Percentiles rank a stretch among this genome's conserved stretches.
Conservation (phyloP, 164 flowering plant genomes). For the Dillenia turbinata region DNA sequence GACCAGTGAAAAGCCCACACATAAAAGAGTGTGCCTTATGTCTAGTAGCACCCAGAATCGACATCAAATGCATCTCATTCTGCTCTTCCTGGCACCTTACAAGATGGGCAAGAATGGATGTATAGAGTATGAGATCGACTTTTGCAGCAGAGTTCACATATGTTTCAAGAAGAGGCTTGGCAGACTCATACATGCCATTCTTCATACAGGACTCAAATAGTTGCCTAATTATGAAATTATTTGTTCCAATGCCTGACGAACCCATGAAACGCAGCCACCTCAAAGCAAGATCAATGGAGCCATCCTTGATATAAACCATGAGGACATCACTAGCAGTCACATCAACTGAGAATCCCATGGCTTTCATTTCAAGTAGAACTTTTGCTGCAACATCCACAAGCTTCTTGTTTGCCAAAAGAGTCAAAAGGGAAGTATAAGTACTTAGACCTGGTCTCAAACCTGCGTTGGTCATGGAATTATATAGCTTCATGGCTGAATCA, state of each 20-base stretch:
- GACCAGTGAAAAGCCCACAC: conserved; percentile 94
- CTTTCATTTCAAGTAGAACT: conserved; percentile 90
- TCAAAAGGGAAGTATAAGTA: conserved; percentile 74
- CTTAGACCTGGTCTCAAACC: conserved; percentile 85
- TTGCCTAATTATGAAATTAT: conserved; percentile 87
- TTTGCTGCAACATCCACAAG: conserved; percentile 98
- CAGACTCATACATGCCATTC: conserved; percentile 76
- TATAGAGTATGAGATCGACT: conserved; percentile 90
- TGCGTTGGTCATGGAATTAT: conserved; percentile 91
- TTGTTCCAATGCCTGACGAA: conserved; percentile 85
- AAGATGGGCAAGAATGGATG: conserved; percentile 85
- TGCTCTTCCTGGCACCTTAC: conserved; percentile 92
- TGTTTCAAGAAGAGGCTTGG: conserved; percentile 90
- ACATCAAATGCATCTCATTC: conserved; percentile 86
- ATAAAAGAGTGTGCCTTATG: conserved; percentile 89
- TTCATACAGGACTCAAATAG: conserved; percentile 98
- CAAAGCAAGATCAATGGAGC: conserved; percentile 87
- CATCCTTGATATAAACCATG: conserved; percentile 91
- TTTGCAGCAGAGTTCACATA: conserved; percentile 76
- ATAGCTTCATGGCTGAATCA: conserved; percentile 89
- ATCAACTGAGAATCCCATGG: conserved; percentile 84
- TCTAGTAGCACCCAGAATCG: conserved; percentile 72
- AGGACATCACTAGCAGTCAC: conserved; percentile 93
- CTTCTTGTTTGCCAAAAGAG: conserved; percentile 84
- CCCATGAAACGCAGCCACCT: conserved; percentile 97